These are phyloP conservation scores for Pyrrhoderma lamaoense DNA, from an alignment of 1,284 basidiomycete genomes.

Conservation along the genomic window DNA sequence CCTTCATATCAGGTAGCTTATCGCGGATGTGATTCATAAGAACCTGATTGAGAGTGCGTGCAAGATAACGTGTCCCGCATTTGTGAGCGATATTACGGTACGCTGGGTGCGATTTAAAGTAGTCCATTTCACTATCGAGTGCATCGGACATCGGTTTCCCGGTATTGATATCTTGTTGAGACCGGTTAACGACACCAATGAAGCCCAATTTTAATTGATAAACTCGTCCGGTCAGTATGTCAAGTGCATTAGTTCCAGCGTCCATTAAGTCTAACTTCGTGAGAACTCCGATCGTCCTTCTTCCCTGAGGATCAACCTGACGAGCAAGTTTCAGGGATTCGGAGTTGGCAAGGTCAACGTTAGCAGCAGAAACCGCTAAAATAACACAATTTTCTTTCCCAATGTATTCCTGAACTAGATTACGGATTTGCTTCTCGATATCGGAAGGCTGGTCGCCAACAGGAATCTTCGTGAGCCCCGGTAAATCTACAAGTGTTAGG, in stretches of 20 bases:
- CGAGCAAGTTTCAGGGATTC: slow-evolving; percentile 96
- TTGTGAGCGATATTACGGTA: slow-evolving; percentile 97
- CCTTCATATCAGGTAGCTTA: slow-evolving; percentile 99
- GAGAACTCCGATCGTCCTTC: slow-evolving; percentile 92
- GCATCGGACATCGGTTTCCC: slow-evolving; percentile 86
- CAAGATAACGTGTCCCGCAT: slow-evolving; percentile 93
- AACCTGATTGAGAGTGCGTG: slow-evolving; percentile 92
- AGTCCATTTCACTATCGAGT: slow-evolving; percentile 81
- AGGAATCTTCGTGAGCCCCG: slow-evolving; percentile 78
- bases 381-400: slow-evolving; percentile 97
- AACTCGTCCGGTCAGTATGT: slow-evolving; percentile 92
- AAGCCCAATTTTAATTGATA: slow-evolving; percentile 98
- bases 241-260: slow-evolving; percentile 94
- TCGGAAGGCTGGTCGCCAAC: slow-evolving; percentile 79
- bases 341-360: slow-evolving; percentile 97
- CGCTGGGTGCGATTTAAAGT: slow-evolving; percentile 85
- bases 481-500: slow-evolving; percentile 92
- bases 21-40: slow-evolving; percentile 98
- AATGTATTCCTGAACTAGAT: slow-evolving; percentile 90
- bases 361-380: slow-evolving; percentile 92
- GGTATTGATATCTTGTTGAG: slow-evolving; percentile 94
- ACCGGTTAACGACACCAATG: slow-evolving; percentile 95
- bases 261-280: slow-evolving; percentile 99
- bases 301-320: slow-evolving; percentile 90
- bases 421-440: slow-evolving; percentile 95